These are phyloP conservation scores for Hericium rajendrae DNA, from an alignment of 768 basidiomycete genomes.

Conservation along the genomic window DNA sequence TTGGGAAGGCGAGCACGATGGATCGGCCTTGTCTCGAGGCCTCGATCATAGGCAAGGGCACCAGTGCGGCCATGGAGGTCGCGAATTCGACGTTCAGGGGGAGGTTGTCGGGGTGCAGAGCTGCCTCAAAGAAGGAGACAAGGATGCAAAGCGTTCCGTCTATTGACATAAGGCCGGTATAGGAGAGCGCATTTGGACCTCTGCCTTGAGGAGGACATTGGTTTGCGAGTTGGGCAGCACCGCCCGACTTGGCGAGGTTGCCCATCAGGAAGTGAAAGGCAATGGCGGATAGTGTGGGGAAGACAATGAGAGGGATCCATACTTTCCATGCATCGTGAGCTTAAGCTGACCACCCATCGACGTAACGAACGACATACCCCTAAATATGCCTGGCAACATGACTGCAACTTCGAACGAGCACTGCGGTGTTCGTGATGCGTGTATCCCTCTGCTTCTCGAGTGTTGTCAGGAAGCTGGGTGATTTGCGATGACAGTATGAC, in stretches of 20 bases:
- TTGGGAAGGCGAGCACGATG: constrained; percentile 1
- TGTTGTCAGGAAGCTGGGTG: too few species aligned
- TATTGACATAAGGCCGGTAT: constrained; percentile 2
- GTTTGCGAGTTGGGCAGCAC: neutral
- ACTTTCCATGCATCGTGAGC: neutral
- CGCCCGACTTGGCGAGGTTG: constrained; percentile 10
- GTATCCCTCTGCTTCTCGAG: too few species aligned
- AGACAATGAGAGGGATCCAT: constrained; percentile 6
- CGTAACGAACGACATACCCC: too few species aligned
- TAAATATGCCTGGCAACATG: too few species aligned
- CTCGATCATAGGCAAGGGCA: constrained; percentile 12
- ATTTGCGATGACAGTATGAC: too few species aligned
- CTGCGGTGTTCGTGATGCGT: too few species aligned
- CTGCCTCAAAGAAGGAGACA: constrained; percentile 10
- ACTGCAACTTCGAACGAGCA: too few species aligned
- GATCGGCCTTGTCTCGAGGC: constrained; percentile 5
- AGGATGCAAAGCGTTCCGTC: constrained; percentile 5
- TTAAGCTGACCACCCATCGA: too few species aligned
- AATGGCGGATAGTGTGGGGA: constrained; percentile 2
- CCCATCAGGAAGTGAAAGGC: constrained; percentile 6
- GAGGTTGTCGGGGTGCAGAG: neutral
- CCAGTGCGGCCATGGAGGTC: neutral
- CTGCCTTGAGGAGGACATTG: constrained; percentile 9
- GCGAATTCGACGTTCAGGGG: constrained; percentile 5
- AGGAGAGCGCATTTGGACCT: constrained; percentile 7